phyloP scores from a whole-genome alignment of 345 rosid genomes.

The Eucalyptus regnans region DNA sequence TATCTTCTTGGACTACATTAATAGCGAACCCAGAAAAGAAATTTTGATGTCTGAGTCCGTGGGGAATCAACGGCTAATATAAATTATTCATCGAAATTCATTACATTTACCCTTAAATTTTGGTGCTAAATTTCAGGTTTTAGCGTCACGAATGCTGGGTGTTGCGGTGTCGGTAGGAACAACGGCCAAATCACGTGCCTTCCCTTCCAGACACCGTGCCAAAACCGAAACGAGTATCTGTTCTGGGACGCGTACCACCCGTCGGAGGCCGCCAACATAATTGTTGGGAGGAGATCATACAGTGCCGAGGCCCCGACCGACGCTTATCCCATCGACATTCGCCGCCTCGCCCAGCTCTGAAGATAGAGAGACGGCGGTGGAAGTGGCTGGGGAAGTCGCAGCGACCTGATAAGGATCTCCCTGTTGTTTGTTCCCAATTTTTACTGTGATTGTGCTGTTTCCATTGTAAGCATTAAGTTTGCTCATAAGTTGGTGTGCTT shows the following conservation, averaged over 20 bases:
- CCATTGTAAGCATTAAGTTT: neutral
- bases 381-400: neutral
- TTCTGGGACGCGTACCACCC: conserved; percentile 49
- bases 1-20: neutral
- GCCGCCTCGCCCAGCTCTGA: conserved; percentile 9
- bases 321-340: conserved; percentile 6
- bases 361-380: neutral
- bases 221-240: conserved; percentile 5
- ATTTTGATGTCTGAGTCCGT: neutral
- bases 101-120: neutral
- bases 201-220: conserved; percentile 21
- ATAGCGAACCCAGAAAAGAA: neutral
- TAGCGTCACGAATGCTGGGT: conserved; percentile 17
- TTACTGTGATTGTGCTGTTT: neutral
- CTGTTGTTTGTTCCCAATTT: neutral
- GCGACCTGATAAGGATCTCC: neutral
- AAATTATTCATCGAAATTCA: neutral
- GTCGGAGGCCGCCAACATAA: conserved; percentile 15
- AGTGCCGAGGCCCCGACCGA: neutral
- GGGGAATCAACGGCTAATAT: neutral
- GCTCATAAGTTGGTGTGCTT: neutral
- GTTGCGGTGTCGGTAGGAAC: conserved; percentile 28
- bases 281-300: conserved; percentile 25
- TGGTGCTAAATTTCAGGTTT: neutral
- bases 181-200: conserved; percentile 38